Percentiles rank a stretch among this genome's conserved stretches.
These are phyloP conservation scores for Exidia glandulosa DNA, from an alignment of 768 basidiomycete genomes.

Conservation along the genomic window DNA sequence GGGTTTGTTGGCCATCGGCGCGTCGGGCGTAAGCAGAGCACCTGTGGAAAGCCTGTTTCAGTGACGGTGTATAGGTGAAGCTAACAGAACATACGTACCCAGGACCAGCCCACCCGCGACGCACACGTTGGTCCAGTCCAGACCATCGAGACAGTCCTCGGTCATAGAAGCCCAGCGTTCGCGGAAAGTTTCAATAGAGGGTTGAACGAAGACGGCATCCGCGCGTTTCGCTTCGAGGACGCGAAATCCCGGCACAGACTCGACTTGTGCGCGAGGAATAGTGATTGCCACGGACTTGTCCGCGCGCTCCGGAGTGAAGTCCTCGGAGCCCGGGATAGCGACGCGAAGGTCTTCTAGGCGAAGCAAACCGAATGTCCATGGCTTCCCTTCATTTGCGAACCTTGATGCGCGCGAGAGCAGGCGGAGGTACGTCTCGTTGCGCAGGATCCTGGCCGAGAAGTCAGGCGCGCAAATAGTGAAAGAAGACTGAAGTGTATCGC, in stretches of 20 bases:
- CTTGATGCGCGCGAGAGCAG: not conserved
- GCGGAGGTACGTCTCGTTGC: not conserved
- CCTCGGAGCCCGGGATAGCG: not conserved
- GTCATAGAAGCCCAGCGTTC: conserved; percentile 1
- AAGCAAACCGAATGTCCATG: not conserved
- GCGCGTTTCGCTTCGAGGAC: conserved; percentile 2
- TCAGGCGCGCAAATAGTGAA: not conserved
- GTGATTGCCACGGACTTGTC: not conserved
- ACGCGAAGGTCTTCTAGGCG: not conserved
- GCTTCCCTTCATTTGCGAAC: not conserved
- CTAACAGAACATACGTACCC: no score
- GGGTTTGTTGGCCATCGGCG: not conserved
- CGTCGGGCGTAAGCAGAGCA: conserved; percentile 3
- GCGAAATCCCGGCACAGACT: not conserved
- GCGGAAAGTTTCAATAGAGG: not conserved
- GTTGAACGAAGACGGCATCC: conserved; percentile 3
- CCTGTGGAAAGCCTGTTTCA: no score
- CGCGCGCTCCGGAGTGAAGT: not conserved
- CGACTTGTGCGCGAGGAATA: not conserved
- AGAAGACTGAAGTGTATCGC: no score
- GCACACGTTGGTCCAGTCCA: conserved; percentile 8
- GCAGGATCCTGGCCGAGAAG: not conserved
- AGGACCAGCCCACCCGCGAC: conserved; percentile 9
- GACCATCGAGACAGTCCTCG: conserved; percentile 2
- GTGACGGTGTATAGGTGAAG: no score